Conservation (phyloP, 805 yeast species). For the Cyberlindnera sargentensis region DNA sequence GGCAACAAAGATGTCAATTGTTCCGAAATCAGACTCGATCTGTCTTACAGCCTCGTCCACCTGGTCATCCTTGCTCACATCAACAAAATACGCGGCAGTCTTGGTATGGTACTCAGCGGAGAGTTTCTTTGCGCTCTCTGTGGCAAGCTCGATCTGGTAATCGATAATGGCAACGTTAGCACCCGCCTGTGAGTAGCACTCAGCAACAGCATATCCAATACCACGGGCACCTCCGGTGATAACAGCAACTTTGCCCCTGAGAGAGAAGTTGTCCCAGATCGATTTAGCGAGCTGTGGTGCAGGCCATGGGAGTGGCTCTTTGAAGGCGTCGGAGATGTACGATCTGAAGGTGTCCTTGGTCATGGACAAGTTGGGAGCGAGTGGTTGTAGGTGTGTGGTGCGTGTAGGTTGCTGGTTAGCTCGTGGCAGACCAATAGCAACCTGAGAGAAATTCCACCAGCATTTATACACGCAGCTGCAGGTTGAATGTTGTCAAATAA, state of each 20-base stretch:
- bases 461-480: no score
- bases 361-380: slow-evolving; percentile 1
- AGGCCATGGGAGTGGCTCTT: slow-evolving; percentile 40
- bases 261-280: slow-evolving; percentile 64
- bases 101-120: slow-evolving; percentile 52
- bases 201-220: slow-evolving; percentile 76
- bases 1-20: slow-evolving; percentile 77
- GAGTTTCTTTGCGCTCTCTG: slow-evolving; percentile 50
- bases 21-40: slow-evolving; percentile 59
- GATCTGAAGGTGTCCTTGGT: slow-evolving; percentile 13
- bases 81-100: slow-evolving; percentile 43
- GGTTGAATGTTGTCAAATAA: no score
- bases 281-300: slow-evolving; percentile 44
- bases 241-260: slow-evolving; percentile 77
- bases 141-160: slow-evolving; percentile 31
- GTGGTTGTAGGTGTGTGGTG: no score
- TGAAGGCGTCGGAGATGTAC: slow-evolving; percentile 20
- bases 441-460: no score
- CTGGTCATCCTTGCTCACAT: slow-evolving; percentile 21
- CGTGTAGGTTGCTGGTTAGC: no score
- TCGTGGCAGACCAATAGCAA: no score
- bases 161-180: slow-evolving; percentile 59
- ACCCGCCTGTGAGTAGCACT: slow-evolving; percentile 81
- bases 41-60: slow-evolving; percentile 23
- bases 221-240: slow-evolving; percentile 85